phyloP scores from a whole-genome alignment of 306 rosid species.

The Cucurbita moschata region DNA sequence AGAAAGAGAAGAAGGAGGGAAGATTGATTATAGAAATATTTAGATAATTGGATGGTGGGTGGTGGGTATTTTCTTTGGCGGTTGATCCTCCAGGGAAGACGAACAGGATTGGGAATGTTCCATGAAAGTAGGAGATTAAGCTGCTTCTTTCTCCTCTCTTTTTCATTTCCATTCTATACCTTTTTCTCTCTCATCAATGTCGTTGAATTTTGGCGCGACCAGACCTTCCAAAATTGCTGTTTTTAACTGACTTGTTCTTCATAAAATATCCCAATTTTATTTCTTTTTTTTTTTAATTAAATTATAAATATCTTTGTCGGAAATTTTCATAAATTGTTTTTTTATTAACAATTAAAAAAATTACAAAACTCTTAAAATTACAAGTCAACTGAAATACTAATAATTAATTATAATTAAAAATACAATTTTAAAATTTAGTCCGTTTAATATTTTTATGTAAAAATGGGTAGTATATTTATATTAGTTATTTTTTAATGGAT shows the following conservation, averaged over 20 bases:
- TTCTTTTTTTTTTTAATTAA: no score
- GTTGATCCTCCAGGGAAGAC: slow-evolving; percentile 1
- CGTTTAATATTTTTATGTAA: no score
- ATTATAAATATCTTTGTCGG: no score
- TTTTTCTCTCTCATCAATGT: not conserved
- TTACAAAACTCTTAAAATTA: no score
- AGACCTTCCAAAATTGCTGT: not conserved
- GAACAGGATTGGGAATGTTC: slow-evolving; percentile 1
- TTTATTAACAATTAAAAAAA: no score
- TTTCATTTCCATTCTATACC: not conserved
- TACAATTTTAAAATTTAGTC: no score
- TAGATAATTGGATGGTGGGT: not conserved
- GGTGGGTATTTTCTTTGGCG: not conserved
- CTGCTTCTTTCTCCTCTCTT: not conserved
- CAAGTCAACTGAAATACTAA: no score
- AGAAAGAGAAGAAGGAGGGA: not conserved
- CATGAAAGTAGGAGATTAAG: slow-evolving; percentile 8
- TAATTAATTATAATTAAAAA: no score
- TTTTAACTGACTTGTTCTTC: not conserved
- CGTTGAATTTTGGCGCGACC: not conserved
- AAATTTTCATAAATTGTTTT: no score
- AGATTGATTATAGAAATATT: not conserved
- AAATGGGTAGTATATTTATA: no score
- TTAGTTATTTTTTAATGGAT: no score
- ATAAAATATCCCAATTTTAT: no score